A percentile compares a stretch with the other conserved stretches of the same genome.
Evolutionary conservation across 805 yeast species (phyloP).

Genomic region (Cyberlindnera mississippiensis): DNA sequence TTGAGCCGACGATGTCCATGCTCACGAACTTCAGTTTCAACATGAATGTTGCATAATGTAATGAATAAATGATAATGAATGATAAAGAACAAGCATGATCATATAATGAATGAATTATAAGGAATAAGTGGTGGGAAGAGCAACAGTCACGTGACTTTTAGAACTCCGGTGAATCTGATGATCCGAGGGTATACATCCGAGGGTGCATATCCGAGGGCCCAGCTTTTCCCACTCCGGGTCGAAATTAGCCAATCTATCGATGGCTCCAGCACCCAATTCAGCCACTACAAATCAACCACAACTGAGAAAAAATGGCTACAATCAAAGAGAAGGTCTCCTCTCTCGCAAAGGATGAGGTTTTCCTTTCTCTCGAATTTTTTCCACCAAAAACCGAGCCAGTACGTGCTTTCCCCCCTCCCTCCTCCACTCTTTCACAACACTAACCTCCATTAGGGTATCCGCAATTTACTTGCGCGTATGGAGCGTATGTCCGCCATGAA

Average conservation of each 20-base stretch:
- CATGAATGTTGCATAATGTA: slow-evolving; percentile 13
- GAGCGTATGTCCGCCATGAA: slow-evolving; percentile 84
- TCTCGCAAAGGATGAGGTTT: slow-evolving; percentile 49
- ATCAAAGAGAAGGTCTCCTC: slow-evolving; percentile 47
- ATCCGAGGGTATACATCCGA: no score
- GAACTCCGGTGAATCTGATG: no score
- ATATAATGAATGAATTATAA: no score
- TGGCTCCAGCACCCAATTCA: no score
- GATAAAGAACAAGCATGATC: no score
- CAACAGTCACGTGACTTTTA: no score
- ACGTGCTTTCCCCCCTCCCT: slow-evolving; percentile 14
- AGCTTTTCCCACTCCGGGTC: no score
- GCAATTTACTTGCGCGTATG: slow-evolving; percentile 81
- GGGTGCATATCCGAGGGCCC: no score
- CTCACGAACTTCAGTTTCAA: slow-evolving; percentile 21
- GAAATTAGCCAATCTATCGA: no score
- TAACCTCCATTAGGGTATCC: slow-evolving; percentile 49
- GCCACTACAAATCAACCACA: background rate
- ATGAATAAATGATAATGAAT: no score
- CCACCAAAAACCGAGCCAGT: slow-evolving; percentile 91
- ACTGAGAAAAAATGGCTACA: slow-evolving; percentile 16
- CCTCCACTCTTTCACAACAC: background rate
- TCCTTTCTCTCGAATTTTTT: slow-evolving; percentile 89
- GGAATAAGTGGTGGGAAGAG: no score
- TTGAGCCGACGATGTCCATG: slow-evolving; percentile 14